phyloP scores from a whole-genome alignment of 768 basidiomycete genomes.

The Boletus bicolor region DNA sequence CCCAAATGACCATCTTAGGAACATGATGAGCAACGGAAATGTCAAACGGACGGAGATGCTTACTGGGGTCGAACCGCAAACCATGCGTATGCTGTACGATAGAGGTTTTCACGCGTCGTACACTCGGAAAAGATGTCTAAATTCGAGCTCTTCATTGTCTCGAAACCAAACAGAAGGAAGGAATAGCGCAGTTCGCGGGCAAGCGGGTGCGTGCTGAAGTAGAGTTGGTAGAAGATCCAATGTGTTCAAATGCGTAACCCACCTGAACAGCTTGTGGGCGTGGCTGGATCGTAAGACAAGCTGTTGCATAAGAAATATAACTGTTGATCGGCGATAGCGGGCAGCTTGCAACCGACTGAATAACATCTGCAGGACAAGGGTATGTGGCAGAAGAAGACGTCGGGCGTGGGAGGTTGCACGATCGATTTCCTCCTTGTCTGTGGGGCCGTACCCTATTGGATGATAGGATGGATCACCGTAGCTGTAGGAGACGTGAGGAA shows the following conservation, averaged over 20 bases:
- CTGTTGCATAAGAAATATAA: slow-evolving; percentile 83
- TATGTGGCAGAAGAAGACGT: slow-evolving; percentile 78
- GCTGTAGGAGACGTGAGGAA: slow-evolving; percentile 41
- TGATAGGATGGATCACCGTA: slow-evolving; percentile 85
- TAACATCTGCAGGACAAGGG: slow-evolving; percentile 80
- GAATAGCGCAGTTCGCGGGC: slow-evolving; percentile 89
- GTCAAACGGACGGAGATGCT: slow-evolving; percentile 28
- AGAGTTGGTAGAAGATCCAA: not conserved
- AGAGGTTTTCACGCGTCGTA: slow-evolving; percentile 69
- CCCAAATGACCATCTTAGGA: slow-evolving; percentile 89
- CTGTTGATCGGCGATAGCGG: slow-evolving; percentile 77
- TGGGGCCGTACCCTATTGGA: slow-evolving; percentile 85
- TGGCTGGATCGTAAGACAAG: slow-evolving; percentile 79
- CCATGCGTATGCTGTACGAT: slow-evolving; percentile 83
- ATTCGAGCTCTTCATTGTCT: slow-evolving; percentile 82
- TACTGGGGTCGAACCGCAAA: slow-evolving; percentile 93
- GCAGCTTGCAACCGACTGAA: slow-evolving; percentile 93
- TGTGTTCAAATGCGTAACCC: slow-evolving; percentile 4
- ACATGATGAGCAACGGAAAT: not conserved
- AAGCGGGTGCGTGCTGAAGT: slow-evolving; percentile 79
- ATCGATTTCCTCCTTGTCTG: slow-evolving; percentile 81
- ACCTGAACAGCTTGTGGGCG: slow-evolving; percentile 77
- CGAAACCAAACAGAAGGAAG: slow-evolving; percentile 90
- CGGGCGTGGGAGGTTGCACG: slow-evolving; percentile 65
- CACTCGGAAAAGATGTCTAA: slow-evolving; percentile 83